Evolutionary conservation across 2,329 filamentous ascomycete genomes (phyloP), one percentile per base, ranked within the genome.

Genomic region (Colletotrichum agaves): DNA sequence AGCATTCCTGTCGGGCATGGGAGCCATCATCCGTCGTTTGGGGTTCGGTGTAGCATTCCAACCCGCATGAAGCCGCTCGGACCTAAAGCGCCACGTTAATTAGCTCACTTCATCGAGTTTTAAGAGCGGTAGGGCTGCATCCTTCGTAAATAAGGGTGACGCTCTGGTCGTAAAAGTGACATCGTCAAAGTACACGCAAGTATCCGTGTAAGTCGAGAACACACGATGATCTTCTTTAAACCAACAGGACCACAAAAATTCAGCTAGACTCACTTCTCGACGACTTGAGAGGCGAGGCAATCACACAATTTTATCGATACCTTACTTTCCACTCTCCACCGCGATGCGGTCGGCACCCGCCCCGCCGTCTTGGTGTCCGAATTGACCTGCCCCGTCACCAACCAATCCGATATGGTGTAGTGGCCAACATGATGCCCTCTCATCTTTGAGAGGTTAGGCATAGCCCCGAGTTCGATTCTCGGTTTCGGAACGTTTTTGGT

Each of bases 351-450:
- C 2, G 35, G 12, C 10, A 15, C 3, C 12, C 23, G 31, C 1
- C 12, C 13, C 8, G 21, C 8, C 4, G 0, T 0, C 15, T 50
- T 50, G 17, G 27, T 13, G 23, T 5, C 2, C 1, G 2, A 12
- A 2, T 21, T 23, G 1, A 0, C 3, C 3, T 1, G 0, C 0
- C 0, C 15, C 0, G 1, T 5, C 23, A 37, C 5, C 13, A 17
- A 12, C 17, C 5, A 46, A 46, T 64, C 56, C 62, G 62, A 64
- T 64, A 64, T 64, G 62, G 56, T 64, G 62, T 64, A 64, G 62
- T 64, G 62, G 62, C 62, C 56, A 64, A 64, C 62, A 64, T 64
- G 62, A 64, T 64, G 62, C 62, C 62, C 62, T 65, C 57, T 61
- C 47, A 62, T 27, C 3, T 21, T 0, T 43, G 63, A 27, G 59